Evolutionary conservation across 352 stramenopile species (phyloP).

Genomic region (Halophytophthora batemanensis): DNA sequence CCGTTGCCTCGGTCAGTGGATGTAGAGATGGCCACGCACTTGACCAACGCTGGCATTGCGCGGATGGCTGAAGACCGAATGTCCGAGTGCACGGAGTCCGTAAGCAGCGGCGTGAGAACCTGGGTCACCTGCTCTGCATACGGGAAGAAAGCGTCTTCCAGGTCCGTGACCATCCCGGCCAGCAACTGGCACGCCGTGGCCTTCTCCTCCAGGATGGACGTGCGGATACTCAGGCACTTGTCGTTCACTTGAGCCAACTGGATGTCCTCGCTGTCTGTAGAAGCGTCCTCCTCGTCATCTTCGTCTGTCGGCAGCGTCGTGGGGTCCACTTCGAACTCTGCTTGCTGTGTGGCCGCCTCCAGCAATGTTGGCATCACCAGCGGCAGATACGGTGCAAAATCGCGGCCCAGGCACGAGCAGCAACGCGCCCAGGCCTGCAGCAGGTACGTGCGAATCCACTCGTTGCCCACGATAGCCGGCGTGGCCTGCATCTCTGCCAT

Average conservation of each 20-base stretch:
- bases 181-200: conserved; percentile 80
- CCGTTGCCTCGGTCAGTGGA: conserved; percentile 23
- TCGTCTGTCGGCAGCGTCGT: conserved; percentile 44
- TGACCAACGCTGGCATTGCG: conserved; percentile 76
- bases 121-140: conserved; percentile 85
- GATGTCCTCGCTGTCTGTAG: conserved; percentile 68
- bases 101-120: conserved; percentile 76
- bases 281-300: conserved; percentile 47
- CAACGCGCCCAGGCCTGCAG: conserved; percentile 77
- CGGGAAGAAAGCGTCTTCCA: conserved; percentile 85
- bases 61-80: conserved; percentile 78
- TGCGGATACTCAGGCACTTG: conserved; percentile 79
- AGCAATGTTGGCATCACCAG: conserved; percentile 83
- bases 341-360: conserved; percentile 71
- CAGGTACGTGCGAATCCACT: conserved; percentile 82
- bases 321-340: conserved; percentile 81
- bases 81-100: conserved; percentile 82
- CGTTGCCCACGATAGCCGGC: conserved; percentile 70
- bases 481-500: conserved; percentile 87
- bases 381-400: conserved; percentile 77
- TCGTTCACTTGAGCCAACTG: conserved; percentile 84
- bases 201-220: conserved; percentile 80
- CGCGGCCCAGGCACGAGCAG: conserved; percentile 68
- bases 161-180: conserved; percentile 65
- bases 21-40: conserved; percentile 63